These are phyloP conservation scores for Aspergillus kassunensis DNA, from an alignment of 495 filamentous ascomycete genomes.

Conservation along the genomic window DNA sequence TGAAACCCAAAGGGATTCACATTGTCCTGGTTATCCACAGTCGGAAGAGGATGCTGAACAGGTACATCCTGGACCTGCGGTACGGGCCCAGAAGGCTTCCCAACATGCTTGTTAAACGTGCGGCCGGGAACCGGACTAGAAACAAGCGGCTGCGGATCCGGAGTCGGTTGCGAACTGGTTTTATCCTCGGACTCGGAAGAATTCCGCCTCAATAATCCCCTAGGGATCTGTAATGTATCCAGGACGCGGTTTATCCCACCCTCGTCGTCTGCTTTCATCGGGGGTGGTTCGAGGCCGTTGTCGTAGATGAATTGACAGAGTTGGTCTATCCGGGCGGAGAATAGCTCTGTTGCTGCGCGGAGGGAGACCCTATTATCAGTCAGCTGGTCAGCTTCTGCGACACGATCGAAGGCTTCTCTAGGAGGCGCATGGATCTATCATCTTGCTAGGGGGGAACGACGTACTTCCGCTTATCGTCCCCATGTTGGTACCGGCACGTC, in stretches of 20 bases:
- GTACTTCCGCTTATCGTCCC: conserved; percentile 48
- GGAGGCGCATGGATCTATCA: too few relatives aligned
- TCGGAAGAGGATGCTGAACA: conserved; percentile 15
- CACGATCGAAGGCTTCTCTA: too few relatives aligned
- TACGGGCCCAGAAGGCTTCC: neutral
- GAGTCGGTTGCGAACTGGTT: neutral
- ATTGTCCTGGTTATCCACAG: conserved; percentile 17
- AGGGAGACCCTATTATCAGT: conserved; percentile 37
- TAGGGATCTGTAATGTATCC: conserved; percentile 43
- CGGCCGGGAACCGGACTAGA: conserved; percentile 17
- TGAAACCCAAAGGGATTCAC: conserved; percentile 24
- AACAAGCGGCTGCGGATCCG: conserved; percentile 11
- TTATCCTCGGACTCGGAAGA: neutral
- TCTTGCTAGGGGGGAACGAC: too few relatives aligned
- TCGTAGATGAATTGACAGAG: conserved; percentile 45
- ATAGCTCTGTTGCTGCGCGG: conserved; percentile 45
- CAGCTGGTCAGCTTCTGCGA: neutral
- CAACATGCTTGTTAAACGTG: conserved; percentile 13
- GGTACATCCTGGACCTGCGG: conserved; percentile 17
- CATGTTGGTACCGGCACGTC: conserved; percentile 46
- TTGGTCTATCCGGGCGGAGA: conserved; percentile 45
- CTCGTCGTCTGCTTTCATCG: conserved; percentile 45
- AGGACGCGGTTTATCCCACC: conserved; percentile 41
- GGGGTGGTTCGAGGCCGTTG: conserved; percentile 36
- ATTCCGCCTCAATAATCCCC: conserved; percentile 21